Percentiles rank a stretch among this genome's conserved stretches.
Conservation (phyloP, 2,329 filamentous ascomycete genomes). For the Septoria petroselini region DNA sequence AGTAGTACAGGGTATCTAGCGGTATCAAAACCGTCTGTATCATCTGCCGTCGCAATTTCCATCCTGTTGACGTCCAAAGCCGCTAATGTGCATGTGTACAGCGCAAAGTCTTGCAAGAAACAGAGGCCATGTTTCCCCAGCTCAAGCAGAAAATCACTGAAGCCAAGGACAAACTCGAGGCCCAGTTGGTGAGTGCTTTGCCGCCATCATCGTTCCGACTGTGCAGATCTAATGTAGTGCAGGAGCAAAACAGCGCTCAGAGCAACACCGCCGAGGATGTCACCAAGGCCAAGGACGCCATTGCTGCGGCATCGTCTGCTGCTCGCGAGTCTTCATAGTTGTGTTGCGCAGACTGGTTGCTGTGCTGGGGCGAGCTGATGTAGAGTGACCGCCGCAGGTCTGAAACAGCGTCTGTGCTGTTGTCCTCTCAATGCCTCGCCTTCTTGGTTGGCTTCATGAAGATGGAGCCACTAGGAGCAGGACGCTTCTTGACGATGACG, state of each 20-base stretch:
- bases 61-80: background rate
- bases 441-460: slow-evolving; percentile 28
- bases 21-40: background rate
- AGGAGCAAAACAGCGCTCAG: slow-evolving; percentile 45
- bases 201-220: background rate
- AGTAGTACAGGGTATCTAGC: slow-evolving; percentile 12
- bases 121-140: slow-evolving; percentile 73
- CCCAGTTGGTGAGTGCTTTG: slow-evolving; percentile 63
- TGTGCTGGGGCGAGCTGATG: too few relatives aligned
- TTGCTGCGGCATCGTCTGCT: slow-evolving; percentile 42
- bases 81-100: slow-evolving; percentile 40
- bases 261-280: slow-evolving; percentile 43
- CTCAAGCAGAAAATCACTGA: slow-evolving; percentile 68
- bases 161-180: slow-evolving; percentile 70
- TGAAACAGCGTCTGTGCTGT: slow-evolving; percentile 5
- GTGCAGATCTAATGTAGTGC: slow-evolving; percentile 14
- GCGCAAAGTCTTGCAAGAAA: slow-evolving; percentile 82
- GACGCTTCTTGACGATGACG: slow-evolving; percentile 26
- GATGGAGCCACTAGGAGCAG: slow-evolving; percentile 22
- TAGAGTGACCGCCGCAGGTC: too few relatives aligned
- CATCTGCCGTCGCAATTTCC: slow-evolving; percentile 8
- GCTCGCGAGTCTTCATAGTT: slow-evolving; percentile 38
- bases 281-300: slow-evolving; percentile 46
- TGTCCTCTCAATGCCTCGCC: background rate
- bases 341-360: background rate